phyloP scores from a whole-genome alignment of 768 basidiomycete species.

The Cyclocybe cylindracea region DNA sequence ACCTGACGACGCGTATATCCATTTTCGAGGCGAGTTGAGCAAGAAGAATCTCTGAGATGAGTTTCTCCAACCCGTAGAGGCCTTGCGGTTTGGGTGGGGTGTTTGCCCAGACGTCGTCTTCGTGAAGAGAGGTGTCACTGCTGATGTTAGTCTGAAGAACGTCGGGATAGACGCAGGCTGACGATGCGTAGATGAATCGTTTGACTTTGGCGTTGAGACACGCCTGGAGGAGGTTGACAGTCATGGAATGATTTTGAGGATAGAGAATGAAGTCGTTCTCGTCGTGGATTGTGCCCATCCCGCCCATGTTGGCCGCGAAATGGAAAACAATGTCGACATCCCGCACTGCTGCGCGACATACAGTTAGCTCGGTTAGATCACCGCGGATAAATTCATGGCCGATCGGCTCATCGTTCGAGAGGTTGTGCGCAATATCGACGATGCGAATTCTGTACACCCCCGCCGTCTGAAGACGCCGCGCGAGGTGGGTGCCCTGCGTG shows the following conservation, averaged over 20 bases:
- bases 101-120: slow-evolving; percentile 43
- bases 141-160: slow-evolving; percentile 33
- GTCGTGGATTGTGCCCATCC: slow-evolving; percentile 62
- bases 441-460: slow-evolving; percentile 41
- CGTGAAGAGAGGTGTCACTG: slow-evolving; percentile 43
- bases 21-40: slow-evolving; percentile 30
- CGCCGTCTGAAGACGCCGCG: slow-evolving; percentile 31
- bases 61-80: slow-evolving; percentile 62
- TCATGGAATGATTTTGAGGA: slow-evolving; percentile 50
- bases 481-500: slow-evolving; percentile 52
- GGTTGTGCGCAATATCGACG: slow-evolving; percentile 36
- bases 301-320: slow-evolving; percentile 64
- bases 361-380: slow-evolving; percentile 43
- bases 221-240: slow-evolving; percentile 44
- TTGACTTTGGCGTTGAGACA: slow-evolving; percentile 37
- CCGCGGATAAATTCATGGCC: slow-evolving; percentile 41
- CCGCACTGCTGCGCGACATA: slow-evolving; percentile 38
- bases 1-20: slow-evolving; percentile 48
- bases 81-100: slow-evolving; percentile 48
- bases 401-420: slow-evolving; percentile 19
- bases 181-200: slow-evolving; percentile 55
- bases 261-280: slow-evolving; percentile 53
- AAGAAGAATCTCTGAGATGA: slow-evolving; percentile 48
- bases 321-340: slow-evolving; percentile 50
- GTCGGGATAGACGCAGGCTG: slow-evolving; percentile 59